Evolutionary conservation across 176 grass and related monocot genomes (phyloP), one percentile per base, ranked within the genome.

Genomic region (Cenchrus americanus): DNA sequence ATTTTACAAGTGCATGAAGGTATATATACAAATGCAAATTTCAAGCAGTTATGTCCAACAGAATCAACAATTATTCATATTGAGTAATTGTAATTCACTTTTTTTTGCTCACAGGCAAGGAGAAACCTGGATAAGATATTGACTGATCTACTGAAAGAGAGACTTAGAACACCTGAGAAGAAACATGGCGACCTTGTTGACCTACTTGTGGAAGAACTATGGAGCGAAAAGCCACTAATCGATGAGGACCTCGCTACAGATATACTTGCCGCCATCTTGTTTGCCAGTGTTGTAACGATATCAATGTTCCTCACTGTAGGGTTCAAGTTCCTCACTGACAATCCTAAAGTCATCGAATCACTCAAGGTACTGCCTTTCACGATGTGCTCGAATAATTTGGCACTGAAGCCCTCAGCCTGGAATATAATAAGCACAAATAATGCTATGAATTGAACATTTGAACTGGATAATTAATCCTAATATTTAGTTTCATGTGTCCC

Each of bases 1-100:
- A 10, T 82, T 82, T 60, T 82, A 82, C 80, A 46, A 10, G 47
- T 82, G 80, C 67, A 82, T 82, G 57, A 41, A 73, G 69, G 80
- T 58, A 21, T 6, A 18, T 54, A 6, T 18, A 54, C 51, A 14
- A 34, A 34, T 34, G 32, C 32, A 53, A 17, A 53, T 14, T 48
- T 48, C 46, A 48, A 48, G 46, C 8, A 48, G 46, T 11, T 34
- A 1, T 34, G 32, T 34, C 32, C 34, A 48, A 2, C 2, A 48
- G 9, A 12, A 48, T 12, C 47, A 48, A 48, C 10, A 48, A 48
- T 48, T 48, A 48, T 48, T 48, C 47, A 48, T 3, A 37, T 37
- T 37, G 34, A 49, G 43, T 44, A 44, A 44, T 44, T 44, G 43
- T 44, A 44, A 44, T 44, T 44, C 43, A 44, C 6, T 52, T 5